These are phyloP conservation scores for Ogataea pini DNA, from an alignment of 805 yeast species.

Conservation along the genomic window DNA sequence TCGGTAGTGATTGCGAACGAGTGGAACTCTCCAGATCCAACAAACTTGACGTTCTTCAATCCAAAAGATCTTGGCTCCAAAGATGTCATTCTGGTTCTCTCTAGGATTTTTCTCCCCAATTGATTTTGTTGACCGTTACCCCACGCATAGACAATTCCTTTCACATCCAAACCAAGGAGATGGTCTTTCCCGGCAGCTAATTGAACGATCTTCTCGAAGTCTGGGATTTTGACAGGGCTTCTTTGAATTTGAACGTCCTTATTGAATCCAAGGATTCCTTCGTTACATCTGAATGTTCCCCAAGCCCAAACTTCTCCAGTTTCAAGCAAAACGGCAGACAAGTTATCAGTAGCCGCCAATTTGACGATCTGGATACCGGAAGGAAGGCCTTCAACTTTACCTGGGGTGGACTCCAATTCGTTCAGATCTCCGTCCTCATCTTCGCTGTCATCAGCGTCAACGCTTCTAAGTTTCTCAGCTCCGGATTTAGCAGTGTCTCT, in stretches of 20 bases:
- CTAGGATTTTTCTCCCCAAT: conserved; percentile 83
- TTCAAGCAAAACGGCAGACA: conserved; percentile 76
- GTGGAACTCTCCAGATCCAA: conserved; percentile 94
- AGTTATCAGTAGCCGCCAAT: conserved; percentile 88
- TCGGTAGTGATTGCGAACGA: conserved; percentile 84
- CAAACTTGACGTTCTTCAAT: conserved; percentile 69
- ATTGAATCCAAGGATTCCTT: conserved; percentile 85
- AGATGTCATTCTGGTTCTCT: conserved; percentile 70
- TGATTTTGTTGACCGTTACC: conserved; percentile 95
- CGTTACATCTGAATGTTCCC: conserved; percentile 96
- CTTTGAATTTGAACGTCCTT: conserved; percentile 63
- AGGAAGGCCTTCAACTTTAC: conserved; percentile 67
- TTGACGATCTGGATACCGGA: conserved; percentile 62
- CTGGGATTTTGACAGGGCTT: conserved; percentile 63
- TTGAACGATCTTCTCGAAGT: conserved; percentile 70
- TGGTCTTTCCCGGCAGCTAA: conserved; percentile 95
- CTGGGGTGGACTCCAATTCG: conserved; percentile 88
- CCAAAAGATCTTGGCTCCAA: conserved; percentile 85
- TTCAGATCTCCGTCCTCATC: conserved; percentile 86
- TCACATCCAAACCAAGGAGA: conserved; percentile 74
- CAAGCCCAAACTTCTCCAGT: conserved; percentile 93
- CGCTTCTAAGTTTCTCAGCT: conserved; percentile 65
- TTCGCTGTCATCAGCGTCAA: conserved; percentile 53
- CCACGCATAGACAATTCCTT: conserved; percentile 93
- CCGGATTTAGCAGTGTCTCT: conserved; percentile 70